A percentile compares a stretch with the other conserved stretches of the same genome.
These are phyloP conservation scores for Nakazawaea wickerhamii DNA, from an alignment of 805 yeast genomes.

Conservation along the genomic window DNA sequence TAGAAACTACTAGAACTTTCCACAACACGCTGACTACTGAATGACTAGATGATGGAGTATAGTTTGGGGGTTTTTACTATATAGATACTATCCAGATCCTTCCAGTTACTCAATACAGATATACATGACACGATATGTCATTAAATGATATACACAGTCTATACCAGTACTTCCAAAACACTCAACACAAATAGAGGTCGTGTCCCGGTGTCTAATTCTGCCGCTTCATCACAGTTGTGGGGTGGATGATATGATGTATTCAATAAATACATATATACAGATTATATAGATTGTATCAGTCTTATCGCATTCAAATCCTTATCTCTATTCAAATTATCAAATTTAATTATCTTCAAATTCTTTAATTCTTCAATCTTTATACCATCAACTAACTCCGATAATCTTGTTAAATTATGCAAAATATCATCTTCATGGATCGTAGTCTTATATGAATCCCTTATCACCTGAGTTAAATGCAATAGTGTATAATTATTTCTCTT, in stretches of 20 bases:
- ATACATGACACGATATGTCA: too few species aligned
- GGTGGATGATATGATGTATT: too few species aligned
- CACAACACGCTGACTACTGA: background rate
- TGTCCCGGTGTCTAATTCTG: too few species aligned
- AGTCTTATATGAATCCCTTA: slow-evolving; percentile 18
- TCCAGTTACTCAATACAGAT: too few species aligned
- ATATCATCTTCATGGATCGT: slow-evolving; percentile 19
- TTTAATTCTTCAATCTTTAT: slow-evolving; percentile 18
- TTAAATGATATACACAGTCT: too few species aligned
- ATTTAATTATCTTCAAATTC: slow-evolving; percentile 16
- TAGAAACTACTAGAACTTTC: background rate
- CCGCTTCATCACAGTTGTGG: too few species aligned
- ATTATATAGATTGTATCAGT: background rate
- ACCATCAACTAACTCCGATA: slow-evolving; percentile 12
- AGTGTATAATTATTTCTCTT: slow-evolving; percentile 11
- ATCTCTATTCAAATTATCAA: slow-evolving; percentile 17
- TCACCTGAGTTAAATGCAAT: slow-evolving; percentile 15
- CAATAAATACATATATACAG: background rate
- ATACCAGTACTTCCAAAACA: too few species aligned
- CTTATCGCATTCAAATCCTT: slow-evolving; percentile 15
- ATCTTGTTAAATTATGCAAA: slow-evolving; percentile 8
- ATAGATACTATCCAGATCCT: too few species aligned
- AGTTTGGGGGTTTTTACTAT: too few species aligned
- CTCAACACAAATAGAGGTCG: too few species aligned
- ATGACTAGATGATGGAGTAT: too few species aligned